Percentiles rank a stretch among this genome's conserved stretches.
phyloP scores from a whole-genome alignment of 257 asterid genomes.

The Thymus quinquecostatus region DNA sequence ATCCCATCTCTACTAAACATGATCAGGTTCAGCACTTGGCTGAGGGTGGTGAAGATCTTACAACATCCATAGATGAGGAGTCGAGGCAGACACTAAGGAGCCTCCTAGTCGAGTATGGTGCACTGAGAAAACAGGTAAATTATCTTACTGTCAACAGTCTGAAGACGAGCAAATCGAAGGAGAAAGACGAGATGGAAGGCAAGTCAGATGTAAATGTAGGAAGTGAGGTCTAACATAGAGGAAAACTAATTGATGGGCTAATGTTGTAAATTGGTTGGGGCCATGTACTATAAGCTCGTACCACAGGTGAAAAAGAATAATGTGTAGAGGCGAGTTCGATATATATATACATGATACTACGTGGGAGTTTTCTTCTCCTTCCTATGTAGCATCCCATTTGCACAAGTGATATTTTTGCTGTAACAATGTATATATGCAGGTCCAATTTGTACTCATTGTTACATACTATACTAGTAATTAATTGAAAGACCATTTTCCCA shows the following conservation, averaged over 20 bases:
- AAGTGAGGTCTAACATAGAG: slow-evolving; percentile 35
- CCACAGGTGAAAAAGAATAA: slow-evolving; percentile 22
- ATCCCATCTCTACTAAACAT: slow-evolving; percentile 6
- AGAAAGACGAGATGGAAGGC: slow-evolving; percentile 40
- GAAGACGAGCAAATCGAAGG: slow-evolving; percentile 45
- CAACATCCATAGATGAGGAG: slow-evolving; percentile 45
- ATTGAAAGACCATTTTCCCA: neutral
- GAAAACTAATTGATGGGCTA: slow-evolving; percentile 30
- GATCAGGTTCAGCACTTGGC: slow-evolving; percentile 56
- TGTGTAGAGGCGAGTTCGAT: slow-evolving; percentile 20
- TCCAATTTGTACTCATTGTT: neutral
- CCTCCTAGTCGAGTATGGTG: slow-evolving; percentile 63
- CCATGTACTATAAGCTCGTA: slow-evolving; percentile 20
- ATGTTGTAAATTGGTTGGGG: slow-evolving; percentile 55
- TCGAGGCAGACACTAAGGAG: slow-evolving; percentile 55
- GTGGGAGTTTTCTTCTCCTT: slow-evolving; percentile 44
- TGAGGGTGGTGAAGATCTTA: slow-evolving; percentile 39
- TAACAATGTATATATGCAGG: slow-evolving; percentile 9
- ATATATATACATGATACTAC: slow-evolving; percentile 8
- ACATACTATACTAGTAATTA: neutral
- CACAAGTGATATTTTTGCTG: slow-evolving; percentile 18
- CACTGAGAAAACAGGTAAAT: slow-evolving; percentile 76
- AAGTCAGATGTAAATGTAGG: slow-evolving; percentile 50
- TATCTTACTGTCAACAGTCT: slow-evolving; percentile 51
- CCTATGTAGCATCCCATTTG: slow-evolving; percentile 29